Percentiles rank a stretch among this genome's conserved stretches.
Evolutionary conservation across 768 basidiomycete species (phyloP).

Genomic region (Collybia nuda): DNA sequence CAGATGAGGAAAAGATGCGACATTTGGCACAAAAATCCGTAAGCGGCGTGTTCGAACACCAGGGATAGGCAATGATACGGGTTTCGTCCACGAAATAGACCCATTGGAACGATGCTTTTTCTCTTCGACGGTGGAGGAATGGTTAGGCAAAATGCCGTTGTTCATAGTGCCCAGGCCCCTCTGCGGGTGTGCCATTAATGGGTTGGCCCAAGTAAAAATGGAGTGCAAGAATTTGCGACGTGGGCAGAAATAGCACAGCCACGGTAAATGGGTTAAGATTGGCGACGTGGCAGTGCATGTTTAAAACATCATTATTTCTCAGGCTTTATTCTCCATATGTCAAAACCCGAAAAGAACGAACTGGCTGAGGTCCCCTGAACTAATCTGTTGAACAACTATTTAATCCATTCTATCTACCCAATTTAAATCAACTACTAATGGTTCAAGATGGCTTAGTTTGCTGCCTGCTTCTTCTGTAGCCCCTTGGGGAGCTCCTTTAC

Average conservation of each 20-base stretch:
- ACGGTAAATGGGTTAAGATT: slow-evolving; percentile 6
- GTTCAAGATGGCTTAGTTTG: slow-evolving; percentile 8
- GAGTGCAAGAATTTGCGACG: slow-evolving; percentile 11
- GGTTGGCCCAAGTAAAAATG: slow-evolving; percentile 8
- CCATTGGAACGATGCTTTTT: slow-evolving; percentile 34
- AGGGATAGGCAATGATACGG: slow-evolving; percentile 58
- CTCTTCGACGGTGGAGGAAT: slow-evolving; percentile 41
- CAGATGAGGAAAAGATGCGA: slow-evolving; percentile 42
- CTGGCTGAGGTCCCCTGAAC: too few species aligned
- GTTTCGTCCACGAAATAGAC: slow-evolving; percentile 46
- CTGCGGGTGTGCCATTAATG: slow-evolving; percentile 8
- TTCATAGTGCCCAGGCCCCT: slow-evolving; percentile 19
- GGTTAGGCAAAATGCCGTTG: slow-evolving; percentile 39
- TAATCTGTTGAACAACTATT: too few species aligned
- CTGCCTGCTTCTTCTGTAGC: slow-evolving; percentile 68
- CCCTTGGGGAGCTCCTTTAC: slow-evolving; percentile 80
- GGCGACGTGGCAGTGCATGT: slow-evolving; percentile 5
- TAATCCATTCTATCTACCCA: not conserved
- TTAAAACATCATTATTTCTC: not conserved
- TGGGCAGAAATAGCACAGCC: slow-evolving; percentile 22
- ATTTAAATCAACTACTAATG: not conserved
- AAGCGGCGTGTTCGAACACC: slow-evolving; percentile 57
- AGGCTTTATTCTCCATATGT: not conserved
- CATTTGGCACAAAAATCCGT: slow-evolving; percentile 57
- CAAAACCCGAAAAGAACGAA: too few species aligned